Percentiles rank a stretch among this genome's conserved stretches.
These are phyloP conservation scores for Russula dissimulans DNA, from an alignment of 768 basidiomycete genomes.

Conservation along the genomic window DNA sequence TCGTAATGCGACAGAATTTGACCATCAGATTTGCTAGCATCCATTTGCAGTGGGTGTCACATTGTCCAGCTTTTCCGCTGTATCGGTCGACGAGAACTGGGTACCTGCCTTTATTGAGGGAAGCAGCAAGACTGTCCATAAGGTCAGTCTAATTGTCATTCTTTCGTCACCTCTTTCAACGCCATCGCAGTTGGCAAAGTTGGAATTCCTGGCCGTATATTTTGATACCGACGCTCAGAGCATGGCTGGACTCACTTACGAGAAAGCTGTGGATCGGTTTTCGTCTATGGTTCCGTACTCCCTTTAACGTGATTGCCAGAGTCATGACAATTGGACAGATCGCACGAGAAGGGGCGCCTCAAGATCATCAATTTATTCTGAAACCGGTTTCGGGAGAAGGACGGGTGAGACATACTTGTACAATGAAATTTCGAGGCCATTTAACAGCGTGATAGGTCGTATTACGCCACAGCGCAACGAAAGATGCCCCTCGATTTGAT, in stretches of 20 bases:
- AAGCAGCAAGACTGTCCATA: slow-evolving; percentile 78
- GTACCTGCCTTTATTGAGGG: slow-evolving; percentile 87
- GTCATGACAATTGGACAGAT: slow-evolving; percentile 31
- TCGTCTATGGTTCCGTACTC: slow-evolving; percentile 48
- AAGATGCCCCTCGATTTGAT: slow-evolving; percentile 75
- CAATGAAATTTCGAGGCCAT: background rate
- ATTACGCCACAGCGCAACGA: slow-evolving; percentile 71
- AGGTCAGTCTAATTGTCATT: slow-evolving; percentile 39
- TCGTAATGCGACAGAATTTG: background rate
- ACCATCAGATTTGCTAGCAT: slow-evolving; percentile 45
- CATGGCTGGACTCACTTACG: slow-evolving; percentile 56
- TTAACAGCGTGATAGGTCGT: slow-evolving; percentile 44
- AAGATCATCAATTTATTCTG: slow-evolving; percentile 84
- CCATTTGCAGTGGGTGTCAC: slow-evolving; percentile 92
- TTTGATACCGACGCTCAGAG: slow-evolving; percentile 88
- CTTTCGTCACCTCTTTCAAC: background rate
- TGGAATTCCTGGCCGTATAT: slow-evolving; percentile 84
- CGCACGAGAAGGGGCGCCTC: slow-evolving; percentile 36
- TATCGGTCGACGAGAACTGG: slow-evolving; percentile 86
- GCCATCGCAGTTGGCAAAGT: slow-evolving; percentile 57
- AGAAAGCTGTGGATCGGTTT: slow-evolving; percentile 66
- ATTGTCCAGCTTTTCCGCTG: slow-evolving; percentile 75
- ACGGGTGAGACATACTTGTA: slow-evolving; percentile 41
- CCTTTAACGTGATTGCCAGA: background rate
- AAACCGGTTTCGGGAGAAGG: slow-evolving; percentile 96